A percentile compares a stretch with the other conserved stretches of the same genome.
Evolutionary conservation across 768 basidiomycete species (phyloP).

Genomic region (Kondoa subrosea): DNA sequence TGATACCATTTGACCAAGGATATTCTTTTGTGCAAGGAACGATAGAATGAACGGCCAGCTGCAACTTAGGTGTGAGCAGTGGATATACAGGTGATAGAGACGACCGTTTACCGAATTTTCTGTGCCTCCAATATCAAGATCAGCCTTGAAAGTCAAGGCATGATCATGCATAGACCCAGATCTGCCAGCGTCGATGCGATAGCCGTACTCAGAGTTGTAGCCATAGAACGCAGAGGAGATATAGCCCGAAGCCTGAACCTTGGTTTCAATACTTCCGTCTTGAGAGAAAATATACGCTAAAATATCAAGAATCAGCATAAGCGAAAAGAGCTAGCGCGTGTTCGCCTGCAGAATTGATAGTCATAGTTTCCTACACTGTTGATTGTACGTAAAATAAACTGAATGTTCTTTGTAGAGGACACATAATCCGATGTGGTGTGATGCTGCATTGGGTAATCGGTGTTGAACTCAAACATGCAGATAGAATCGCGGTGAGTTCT

Average conservation of each 20-base stretch:
- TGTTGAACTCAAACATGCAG: constrained; percentile 27
- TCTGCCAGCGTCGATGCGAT: constrained; percentile 26
- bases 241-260: constrained; percentile 22
- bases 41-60: constrained; percentile 17
- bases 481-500: constrained; percentile 27
- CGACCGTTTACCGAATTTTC: constrained; percentile 10
- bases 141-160: constrained; percentile 22
- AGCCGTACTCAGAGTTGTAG: constrained; percentile 26
- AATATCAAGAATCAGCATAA: constrained; percentile 16
- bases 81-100: background rate
- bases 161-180: constrained; percentile 27
- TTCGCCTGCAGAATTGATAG: background rate
- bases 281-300: constrained; percentile 18
- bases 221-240: constrained; percentile 19
- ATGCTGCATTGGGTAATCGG: constrained; percentile 27
- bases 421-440: constrained; percentile 27
- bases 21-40: constrained; percentile 18
- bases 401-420: constrained; percentile 24
- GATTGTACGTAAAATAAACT: constrained; percentile 19
- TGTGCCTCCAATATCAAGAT: constrained; percentile 1
- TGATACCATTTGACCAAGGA: constrained; percentile 23
- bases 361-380: constrained; percentile 26
- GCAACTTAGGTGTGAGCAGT: background rate
- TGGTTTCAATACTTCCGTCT: constrained; percentile 24
- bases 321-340: too few relatives aligned